Evolutionary conservation across 1,284 basidiomycete species (phyloP), one percentile per base, ranked within the genome.

Genomic region (Tilletiaria anomala): DNA sequence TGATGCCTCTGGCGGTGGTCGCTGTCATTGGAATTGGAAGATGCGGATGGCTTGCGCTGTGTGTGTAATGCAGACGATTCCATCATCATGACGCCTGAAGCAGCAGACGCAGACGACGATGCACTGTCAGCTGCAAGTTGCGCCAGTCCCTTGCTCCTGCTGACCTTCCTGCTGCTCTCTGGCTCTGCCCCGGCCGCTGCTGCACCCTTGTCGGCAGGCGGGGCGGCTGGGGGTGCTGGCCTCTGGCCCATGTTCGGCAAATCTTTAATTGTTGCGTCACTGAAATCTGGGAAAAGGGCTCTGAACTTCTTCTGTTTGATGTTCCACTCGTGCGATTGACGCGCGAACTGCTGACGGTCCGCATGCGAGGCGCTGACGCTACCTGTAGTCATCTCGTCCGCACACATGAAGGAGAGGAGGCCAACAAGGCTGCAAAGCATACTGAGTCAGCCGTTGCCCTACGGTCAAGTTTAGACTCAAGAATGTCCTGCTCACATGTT

Each of bases 361-460:
- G 74, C 72, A 37, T 81, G 78, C n/a, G 79, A 77, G 0, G 83
- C 80, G 14, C 77, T 83, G 34, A 91, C 78, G 1, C 83, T 85
- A 10, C 88, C 88, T 0, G 88, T 89, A 0, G 88, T 94, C 77
- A 93, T 87, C 72, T 94, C 88, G 58, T 94, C 86, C 2, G 83
- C 81, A 41, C 89, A 76, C 89, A 93, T 93, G 71, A 94, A 94
- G 5, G 84, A 88, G 33, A 93, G 72, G 17, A 94, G 73, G 22
- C 88, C 88, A n/a, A 87, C 91, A 51, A 93, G 75, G 69, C 86
- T 50, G 16, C 5, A 18, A 6, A 6, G 20, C 15, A 5, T 29
- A 12, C 14, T 26, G 41, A 37, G 41, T 35, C 18, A 21, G 16
- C 34, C 22, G 44, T 39, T 26, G 38, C 36, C 46, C 23, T 41